Percentiles rank a stretch among this genome's conserved stretches.
Conservation (phyloP, 169 alveolate species). For the Toxoplasma gondii region DNA sequence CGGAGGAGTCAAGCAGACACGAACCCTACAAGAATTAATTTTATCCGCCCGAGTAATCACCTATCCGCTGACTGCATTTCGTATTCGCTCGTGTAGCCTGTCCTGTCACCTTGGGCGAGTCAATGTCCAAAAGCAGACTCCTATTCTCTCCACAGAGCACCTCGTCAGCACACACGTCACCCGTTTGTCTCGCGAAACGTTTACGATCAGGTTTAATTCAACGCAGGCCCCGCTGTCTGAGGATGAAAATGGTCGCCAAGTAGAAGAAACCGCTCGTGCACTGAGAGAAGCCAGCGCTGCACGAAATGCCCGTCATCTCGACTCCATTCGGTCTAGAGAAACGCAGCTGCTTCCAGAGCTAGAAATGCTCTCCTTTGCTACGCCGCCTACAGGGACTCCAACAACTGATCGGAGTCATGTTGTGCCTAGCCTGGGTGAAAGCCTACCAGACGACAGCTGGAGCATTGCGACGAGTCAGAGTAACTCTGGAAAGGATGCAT, state of each 20-base stretch:
- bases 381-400: not conserved
- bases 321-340: not conserved
- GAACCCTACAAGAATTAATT: no score
- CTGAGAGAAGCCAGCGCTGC: not conserved
- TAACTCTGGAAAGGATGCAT: not conserved
- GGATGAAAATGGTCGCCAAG: not conserved
- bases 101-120: no score
- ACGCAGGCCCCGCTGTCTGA: not conserved
- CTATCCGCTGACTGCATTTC: no score
- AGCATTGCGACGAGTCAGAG: conserved; percentile 26
- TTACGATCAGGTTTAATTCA: not conserved
- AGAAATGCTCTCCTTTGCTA: not conserved
- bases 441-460: not conserved
- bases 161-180: no score
- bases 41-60: no score
- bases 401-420: not conserved
- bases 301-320: not conserved
- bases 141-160: no score
- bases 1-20: no score
- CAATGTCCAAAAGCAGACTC: no score
- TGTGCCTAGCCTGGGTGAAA: not conserved
- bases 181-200: not conserved
- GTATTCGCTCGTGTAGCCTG: no score
- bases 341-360: not conserved
- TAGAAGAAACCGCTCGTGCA: not conserved